Base-by-base conservation (phyloP, 148 eudicot genomes). In the Hydrangea macrophylla region DNA sequence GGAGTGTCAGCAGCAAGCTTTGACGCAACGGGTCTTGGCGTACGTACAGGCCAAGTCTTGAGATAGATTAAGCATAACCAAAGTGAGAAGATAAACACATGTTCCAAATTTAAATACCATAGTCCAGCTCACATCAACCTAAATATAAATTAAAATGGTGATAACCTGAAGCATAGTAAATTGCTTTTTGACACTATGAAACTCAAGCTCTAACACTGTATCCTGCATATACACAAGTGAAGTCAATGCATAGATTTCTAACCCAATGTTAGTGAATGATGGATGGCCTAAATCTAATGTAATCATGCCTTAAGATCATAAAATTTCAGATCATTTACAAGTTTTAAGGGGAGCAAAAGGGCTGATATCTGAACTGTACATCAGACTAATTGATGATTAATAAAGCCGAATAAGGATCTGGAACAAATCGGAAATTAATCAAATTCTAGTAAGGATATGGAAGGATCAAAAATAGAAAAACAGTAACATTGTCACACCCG, bases 1-100 rank as follows among this genome's bases (percentile, higher is more conserved):
- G 99, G 97, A 58, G 99, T 95, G 78, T 95, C 99, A 45, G 99
- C 99, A 76, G 99, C 96, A 78, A 95, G 97, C 80, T 95, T 95
- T 45, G 97, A 76, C 32, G 99, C 89, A 63, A 95, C 97, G 68
- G 97, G 97, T 75, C 99, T 87, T 70, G 99, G 97, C 65, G 92
- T 79, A 78, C 99, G 99, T 61, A 95, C 97, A 31, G 99, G 97
- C 99, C 99, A 95, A 62, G 81, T 85, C 99, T 94, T 84, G 59
- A 81, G 48, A 76, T 50, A 22, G 58, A 54, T 32, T 48, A 67
- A 25, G 40, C 31, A 72, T 27, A 70, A 62, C 23, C 17, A 55
- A 58, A 48, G 15, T 64, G 33, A 78, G 73, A 60, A 55, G 22
- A 63, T n/a, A n/a, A n/a, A n/a, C n/a, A n/a, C n/a, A 4, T 36